These are phyloP conservation scores for Cyamopsis tetragonoloba DNA, from an alignment of 306 rosid species.

Conservation along the genomic window DNA sequence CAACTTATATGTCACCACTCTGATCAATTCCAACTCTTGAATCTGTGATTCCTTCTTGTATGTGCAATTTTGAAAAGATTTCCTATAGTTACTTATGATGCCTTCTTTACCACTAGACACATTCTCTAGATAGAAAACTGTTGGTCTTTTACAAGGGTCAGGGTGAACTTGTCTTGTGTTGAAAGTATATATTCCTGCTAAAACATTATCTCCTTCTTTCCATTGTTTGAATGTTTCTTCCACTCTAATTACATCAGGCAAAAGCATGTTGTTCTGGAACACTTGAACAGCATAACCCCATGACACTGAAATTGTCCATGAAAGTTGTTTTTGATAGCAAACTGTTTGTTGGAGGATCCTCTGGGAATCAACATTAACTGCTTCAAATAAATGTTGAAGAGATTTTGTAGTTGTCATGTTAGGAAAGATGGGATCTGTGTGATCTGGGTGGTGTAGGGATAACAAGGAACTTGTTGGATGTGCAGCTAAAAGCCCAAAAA, in stretches of 20 bases:
- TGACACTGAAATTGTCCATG: slow-evolving; percentile 69
- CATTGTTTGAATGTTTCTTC: slow-evolving; percentile 60
- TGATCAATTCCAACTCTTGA: slow-evolving; percentile 52
- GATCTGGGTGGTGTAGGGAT: slow-evolving; percentile 61
- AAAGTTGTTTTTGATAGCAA: slow-evolving; percentile 60
- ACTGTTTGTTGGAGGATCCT: slow-evolving; percentile 67
- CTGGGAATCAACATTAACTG: slow-evolving; percentile 53
- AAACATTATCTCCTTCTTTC: slow-evolving; percentile 20
- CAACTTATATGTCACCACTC: slow-evolving; percentile 57
- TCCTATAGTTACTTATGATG: slow-evolving; percentile 46
- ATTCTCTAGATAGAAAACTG: slow-evolving; percentile 51
- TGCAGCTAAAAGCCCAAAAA: slow-evolving; percentile 69
- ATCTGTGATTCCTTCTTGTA: slow-evolving; percentile 32
- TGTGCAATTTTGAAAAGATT: slow-evolving; percentile 48
- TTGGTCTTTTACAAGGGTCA: slow-evolving; percentile 57
- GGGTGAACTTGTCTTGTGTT: slow-evolving; percentile 34
- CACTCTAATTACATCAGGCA: slow-evolving; percentile 47
- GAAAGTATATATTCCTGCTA: slow-evolving; percentile 40
- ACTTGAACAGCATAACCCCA: slow-evolving; percentile 92
- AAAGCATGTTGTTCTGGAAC: slow-evolving; percentile 35
- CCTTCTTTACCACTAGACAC: slow-evolving; percentile 33
- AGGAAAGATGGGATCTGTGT: slow-evolving; percentile 62
- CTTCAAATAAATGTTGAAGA: slow-evolving; percentile 50
- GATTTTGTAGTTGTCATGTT: slow-evolving; percentile 51
- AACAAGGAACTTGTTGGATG: slow-evolving; percentile 70